These are phyloP conservation scores for Vachellia collinsii DNA, from an alignment of 306 rosid species.

Conservation along the genomic window DNA sequence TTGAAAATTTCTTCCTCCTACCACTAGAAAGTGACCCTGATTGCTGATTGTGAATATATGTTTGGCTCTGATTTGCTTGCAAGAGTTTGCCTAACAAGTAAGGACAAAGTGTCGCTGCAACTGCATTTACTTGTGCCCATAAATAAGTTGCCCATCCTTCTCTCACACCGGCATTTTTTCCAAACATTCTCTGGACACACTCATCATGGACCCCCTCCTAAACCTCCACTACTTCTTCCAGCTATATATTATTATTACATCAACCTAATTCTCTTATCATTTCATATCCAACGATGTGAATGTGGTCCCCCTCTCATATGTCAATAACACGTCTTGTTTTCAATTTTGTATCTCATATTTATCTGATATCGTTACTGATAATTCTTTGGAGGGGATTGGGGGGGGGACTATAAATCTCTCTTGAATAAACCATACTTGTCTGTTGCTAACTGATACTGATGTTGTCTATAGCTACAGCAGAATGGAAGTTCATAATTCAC, in stretches of 20 bases:
- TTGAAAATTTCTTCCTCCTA: not conserved
- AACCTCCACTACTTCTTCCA: not conserved
- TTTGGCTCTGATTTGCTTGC: constrained; percentile 11
- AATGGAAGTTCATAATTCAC: not conserved
- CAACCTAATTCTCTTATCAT: not conserved
- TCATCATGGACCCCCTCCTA: not conserved
- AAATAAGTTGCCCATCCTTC: constrained; percentile 19
- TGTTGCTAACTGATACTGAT: not conserved
- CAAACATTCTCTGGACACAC: constrained; percentile 14
- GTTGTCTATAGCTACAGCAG: not conserved
- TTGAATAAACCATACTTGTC: not conserved
- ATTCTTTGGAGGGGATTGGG: not conserved
- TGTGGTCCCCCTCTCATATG: not conserved
- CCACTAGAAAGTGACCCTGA: constrained; percentile 30
- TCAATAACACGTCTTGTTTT: not conserved
- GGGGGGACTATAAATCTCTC: not conserved
- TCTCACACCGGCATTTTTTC: constrained; percentile 4
- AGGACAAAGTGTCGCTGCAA: constrained; percentile 39
- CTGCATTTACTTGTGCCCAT: constrained; percentile 28
- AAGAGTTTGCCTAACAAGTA: not conserved
- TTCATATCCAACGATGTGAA: not conserved
- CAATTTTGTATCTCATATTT: not conserved
- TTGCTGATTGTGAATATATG: constrained; percentile 1
- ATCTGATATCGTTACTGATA: not conserved
- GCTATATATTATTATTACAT: not conserved